A percentile compares a stretch with the other conserved stretches of the same genome.
These are phyloP conservation scores for Bertia moriformis DNA, from an alignment of 2,329 filamentous ascomycete genomes.

Conservation along the genomic window DNA sequence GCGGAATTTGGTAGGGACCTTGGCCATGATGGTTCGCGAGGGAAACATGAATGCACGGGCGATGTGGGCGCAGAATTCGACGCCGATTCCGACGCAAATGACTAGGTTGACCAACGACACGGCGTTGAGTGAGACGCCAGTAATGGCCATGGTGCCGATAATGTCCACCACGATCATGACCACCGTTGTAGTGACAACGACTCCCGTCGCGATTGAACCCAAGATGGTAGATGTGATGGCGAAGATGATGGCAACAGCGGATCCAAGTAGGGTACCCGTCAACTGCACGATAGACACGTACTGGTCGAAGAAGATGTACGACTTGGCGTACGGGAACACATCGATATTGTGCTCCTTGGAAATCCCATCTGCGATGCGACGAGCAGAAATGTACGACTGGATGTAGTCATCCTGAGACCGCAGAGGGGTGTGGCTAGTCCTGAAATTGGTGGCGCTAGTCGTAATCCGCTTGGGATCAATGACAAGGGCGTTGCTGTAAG, in stretches of 20 bases:
- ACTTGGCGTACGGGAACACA: conserved; percentile 91
- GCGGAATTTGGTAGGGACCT: conserved; percentile 62
- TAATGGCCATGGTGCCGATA: conserved; percentile 83
- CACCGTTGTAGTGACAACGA: conserved; percentile 74
- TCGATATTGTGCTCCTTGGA: conserved; percentile 57
- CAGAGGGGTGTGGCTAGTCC: conserved; percentile 75
- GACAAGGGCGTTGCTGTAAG: conserved; percentile 74
- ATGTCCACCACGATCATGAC: conserved; percentile 90
- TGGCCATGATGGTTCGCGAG: conserved; percentile 66
- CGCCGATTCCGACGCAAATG: conserved; percentile 89
- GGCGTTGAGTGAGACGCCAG: conserved; percentile 80
- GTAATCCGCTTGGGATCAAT: conserved; percentile 53
- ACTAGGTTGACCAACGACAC: conserved; percentile 91
- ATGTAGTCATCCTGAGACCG: conserved; percentile 88
- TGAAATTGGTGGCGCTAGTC: conserved; percentile 77
- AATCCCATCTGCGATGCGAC: conserved; percentile 71
- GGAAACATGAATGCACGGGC: conserved; percentile 94
- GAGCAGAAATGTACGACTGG: conserved; percentile 72
- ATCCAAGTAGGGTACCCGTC: conserved; percentile 65
- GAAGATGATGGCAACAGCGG: conserved; percentile 75
- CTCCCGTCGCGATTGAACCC: conserved; percentile 68
- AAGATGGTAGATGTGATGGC: conserved; percentile 66
- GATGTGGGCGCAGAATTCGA: conserved; percentile 96
- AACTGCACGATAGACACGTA: conserved; percentile 74
- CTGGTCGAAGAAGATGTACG: conserved; percentile 99